These are phyloP conservation scores for Deuterostichococcus epilithicus DNA, from an alignment of 139 green algal species.

Conservation along the genomic window DNA sequence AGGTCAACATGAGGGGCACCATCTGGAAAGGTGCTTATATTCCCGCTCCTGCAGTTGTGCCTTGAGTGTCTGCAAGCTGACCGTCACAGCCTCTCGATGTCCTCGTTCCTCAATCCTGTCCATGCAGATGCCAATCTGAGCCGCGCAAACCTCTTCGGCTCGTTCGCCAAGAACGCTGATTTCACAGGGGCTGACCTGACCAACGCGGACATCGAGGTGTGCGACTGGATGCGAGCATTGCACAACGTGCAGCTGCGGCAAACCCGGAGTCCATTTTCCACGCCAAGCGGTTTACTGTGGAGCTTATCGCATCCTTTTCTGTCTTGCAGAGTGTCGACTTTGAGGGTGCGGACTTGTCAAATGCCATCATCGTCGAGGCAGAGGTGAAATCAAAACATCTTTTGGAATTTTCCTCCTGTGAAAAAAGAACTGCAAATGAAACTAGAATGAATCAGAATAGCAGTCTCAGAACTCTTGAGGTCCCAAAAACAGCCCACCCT, in stretches of 20 bases:
- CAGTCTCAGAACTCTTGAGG: no score
- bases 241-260: no score
- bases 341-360: conserved; percentile 67
- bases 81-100: no score
- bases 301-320: conserved; percentile 15
- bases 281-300: conserved; percentile 63
- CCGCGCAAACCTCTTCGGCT: conserved; percentile 51
- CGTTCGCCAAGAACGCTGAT: conserved; percentile 51
- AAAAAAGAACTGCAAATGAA: background rate
- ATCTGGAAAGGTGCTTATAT: background rate
- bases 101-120: no score
- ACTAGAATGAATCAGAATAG: background rate
- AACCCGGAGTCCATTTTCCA: no score
- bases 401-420: background rate
- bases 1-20: background rate
- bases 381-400: conserved; percentile 33
- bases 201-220: conserved; percentile 61
- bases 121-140: conserved; percentile 44
- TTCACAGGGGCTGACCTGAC: conserved; percentile 69
- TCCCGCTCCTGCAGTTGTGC: no score
- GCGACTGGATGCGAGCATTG: no score
- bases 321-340: conserved; percentile 37
- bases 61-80: no score
- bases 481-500: background rate
- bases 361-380: conserved; percentile 71